Evolutionary conservation across 164 flowering plant species (phyloP), one percentile per base, ranked within the genome.

Genomic region (Annona squamosa): DNA sequence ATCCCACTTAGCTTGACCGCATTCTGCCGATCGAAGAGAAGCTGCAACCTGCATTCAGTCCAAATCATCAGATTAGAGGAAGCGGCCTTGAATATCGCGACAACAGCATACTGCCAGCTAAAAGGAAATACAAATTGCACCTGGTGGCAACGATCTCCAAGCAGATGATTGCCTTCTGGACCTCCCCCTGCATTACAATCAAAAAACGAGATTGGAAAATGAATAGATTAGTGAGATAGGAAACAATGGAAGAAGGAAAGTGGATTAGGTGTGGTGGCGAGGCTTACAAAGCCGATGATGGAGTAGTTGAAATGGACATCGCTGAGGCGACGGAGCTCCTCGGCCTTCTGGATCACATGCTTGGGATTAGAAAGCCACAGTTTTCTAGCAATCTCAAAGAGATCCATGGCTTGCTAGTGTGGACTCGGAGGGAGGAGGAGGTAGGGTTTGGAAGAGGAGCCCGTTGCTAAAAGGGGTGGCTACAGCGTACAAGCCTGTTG

Each of bases 311-410:
- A 91, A 68, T 86, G 89, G 79, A 86, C 80, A 68, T 92, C 94
- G 76, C 89, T 79, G 76, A 92, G 90, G 46, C 97, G 97, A 41
- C 97, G 98, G 80, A 94, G 88, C 86, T 94, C 98, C 16, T 87
- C 90, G n/a, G 97, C 97, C 72, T 90, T 91, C 3, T 97, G 90
- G 72, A 92, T 46, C 19, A 92, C 63, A 43, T 63, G 83, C 76
- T 90, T 89, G 76, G 85, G 67, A 1, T 85, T 89, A 1, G 94
- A 78, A 57, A 91, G 83, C 41, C 86, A 90, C 0, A 93, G 84
- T 83, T 85, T 90, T 74, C 72, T 85, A 3, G 91, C 94, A 2
- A 89, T 73, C 10, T 86, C 89, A 3, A 87, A 72, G 71, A 94
- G 78, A 78, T 91, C 93, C 98, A 94, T 90, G 48, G 68, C 46